Base-by-base conservation (phyloP, 352 stramenopile genomes). In the Phytophthora nicotianae region DNA sequence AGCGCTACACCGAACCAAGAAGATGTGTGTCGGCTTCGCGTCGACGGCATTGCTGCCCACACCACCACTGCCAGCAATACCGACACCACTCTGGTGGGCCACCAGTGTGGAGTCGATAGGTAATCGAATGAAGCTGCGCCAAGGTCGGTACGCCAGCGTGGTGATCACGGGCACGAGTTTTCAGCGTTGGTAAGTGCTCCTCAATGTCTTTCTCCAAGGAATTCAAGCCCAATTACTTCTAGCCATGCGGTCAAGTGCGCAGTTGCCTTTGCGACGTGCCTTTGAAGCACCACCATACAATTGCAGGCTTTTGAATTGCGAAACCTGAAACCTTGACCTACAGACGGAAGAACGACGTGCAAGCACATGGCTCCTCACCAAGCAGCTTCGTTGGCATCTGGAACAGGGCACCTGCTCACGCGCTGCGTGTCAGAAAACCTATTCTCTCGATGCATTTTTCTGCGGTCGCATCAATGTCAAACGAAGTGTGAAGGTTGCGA, bases 181-280 rank as follows among this genome's bases (percentile, higher is more conserved):
- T 16, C 13, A 38, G 24, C 24, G 9, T 38, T 38, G 32, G 4
- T 41, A n/a, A 41, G 10, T 21, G 23, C 17, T 35, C 2, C 14
- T 50, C 26, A n/a, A 17, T 17, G 17, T 9, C 27, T 40, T 24
- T 51, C 21, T 48, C 16, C 8, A 3, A 35, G 49, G 35, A 55
- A 50, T 38, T 19, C 48, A 50, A 56, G 40, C 1, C 40, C 40
- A 46, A 21, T 65, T 46, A 27, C 32, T 62, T 33, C 33, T 40
- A 23, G 59, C 59, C 59, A 68, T 62, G 52, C 45, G 59, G 59
- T 57, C 45, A 23, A 52, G 13, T 2, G 42, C 33, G 59, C 51
- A 68, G 52, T 68, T 68, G 59, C 59, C 56, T 50, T 55, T 14
- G 42, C 23, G 41, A 61, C 41, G 58, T 61, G 23, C 49, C 53